Evolutionary conservation across 139 green algal genomes (phyloP).

Genomic region (Haematococcus lacustris): DNA sequence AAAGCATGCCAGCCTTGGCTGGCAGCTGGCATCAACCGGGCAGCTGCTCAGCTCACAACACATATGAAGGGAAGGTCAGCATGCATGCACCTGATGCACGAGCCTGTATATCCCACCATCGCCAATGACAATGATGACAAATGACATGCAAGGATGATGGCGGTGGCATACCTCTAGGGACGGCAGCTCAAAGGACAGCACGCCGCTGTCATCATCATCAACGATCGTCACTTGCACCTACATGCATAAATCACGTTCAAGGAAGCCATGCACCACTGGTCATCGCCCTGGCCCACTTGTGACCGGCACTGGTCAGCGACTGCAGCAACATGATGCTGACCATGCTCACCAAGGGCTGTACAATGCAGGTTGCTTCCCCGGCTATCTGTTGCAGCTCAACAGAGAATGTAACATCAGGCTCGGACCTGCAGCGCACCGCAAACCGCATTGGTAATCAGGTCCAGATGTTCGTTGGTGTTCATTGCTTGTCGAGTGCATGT

Average conservation of each 20-base stretch:
- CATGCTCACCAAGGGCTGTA: neutral
- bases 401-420: conserved; percentile 24
- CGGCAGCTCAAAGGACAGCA: conserved; percentile 30
- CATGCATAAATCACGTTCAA: no score
- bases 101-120: neutral
- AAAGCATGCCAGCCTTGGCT: conserved; percentile 7
- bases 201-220: conserved; percentile 30
- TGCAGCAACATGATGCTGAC: neutral
- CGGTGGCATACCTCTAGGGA: no score
- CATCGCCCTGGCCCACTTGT: neutral
- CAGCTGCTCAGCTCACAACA: neutral
- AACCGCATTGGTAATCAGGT: neutral
- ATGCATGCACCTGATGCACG: neutral
- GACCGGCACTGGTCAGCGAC: neutral
- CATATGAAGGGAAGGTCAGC: neutral
- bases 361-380: neutral
- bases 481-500: neutral
- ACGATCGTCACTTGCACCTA: conserved; percentile 26
- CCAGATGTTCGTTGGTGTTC: neutral
- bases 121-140: neutral
- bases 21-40: neutral
- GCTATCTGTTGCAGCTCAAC: conserved; percentile 2
- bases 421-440: no score
- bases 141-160: no score
- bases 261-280: neutral